Evolutionary conservation across 345 rosid genomes (phyloP).

Genomic region (Aquilaria sinensis): DNA sequence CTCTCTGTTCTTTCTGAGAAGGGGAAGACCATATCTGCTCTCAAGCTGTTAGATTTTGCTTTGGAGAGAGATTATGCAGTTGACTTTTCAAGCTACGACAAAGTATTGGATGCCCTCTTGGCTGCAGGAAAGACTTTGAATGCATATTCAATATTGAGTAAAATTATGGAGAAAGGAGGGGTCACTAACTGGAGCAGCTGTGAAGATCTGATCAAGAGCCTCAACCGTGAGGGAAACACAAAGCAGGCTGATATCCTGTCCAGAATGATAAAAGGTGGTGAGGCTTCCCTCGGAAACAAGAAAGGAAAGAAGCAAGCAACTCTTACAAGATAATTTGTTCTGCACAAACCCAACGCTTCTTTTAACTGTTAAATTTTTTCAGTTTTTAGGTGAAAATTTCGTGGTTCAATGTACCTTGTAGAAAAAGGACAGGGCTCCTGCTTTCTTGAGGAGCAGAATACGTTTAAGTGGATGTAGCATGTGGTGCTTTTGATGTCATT

Average conservation of each 20-base stretch:
- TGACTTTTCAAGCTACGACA: constrained; percentile 62
- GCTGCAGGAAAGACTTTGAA: constrained; percentile 84
- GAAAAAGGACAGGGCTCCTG: too few relatives aligned
- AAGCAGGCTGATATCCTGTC: constrained; percentile 89
- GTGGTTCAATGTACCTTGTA: too few relatives aligned
- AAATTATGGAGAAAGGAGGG: constrained; percentile 76
- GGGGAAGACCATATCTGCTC: constrained; percentile 81
- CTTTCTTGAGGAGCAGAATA: too few relatives aligned
- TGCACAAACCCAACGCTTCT: too few relatives aligned
- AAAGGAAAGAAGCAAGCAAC: constrained; percentile 32
- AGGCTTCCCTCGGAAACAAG: constrained; percentile 23
- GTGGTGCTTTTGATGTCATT: too few relatives aligned
- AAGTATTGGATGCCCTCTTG: constrained; percentile 77
- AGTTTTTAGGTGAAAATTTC: too few relatives aligned
- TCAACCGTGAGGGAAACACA: constrained; percentile 73
- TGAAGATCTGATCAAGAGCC: constrained; percentile 64
- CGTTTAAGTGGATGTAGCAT: too few relatives aligned
- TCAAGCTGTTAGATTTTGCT: constrained; percentile 65
- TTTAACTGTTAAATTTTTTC: too few relatives aligned
- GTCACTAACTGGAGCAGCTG: constrained; percentile 59
- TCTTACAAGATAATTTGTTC: constrained; percentile 12
- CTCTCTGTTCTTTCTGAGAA: constrained; percentile 60
- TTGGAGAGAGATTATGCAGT: constrained; percentile 62
- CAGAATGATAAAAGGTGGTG: constrained; percentile 53
- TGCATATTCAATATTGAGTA: constrained; percentile 78